phyloP scores from a whole-genome alignment of 257 asterid genomes.

The Penstemon davidsonii region DNA sequence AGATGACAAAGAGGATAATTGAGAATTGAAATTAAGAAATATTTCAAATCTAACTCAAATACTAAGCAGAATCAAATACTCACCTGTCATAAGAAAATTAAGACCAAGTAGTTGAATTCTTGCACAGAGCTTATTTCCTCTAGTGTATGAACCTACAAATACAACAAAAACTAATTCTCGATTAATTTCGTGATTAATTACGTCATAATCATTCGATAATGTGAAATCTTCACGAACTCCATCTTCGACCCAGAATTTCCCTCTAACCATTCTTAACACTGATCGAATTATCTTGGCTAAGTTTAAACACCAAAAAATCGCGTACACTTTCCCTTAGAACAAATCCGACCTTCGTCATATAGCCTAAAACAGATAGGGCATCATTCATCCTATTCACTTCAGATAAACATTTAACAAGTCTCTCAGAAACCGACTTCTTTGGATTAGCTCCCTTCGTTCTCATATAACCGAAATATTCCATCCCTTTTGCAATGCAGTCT shows the following conservation, averaged over 20 bases:
- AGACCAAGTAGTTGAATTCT: no score
- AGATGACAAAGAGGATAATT: no score
- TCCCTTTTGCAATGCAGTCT: slow-evolving; percentile 44
- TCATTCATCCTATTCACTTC: slow-evolving; percentile 43
- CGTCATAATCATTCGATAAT: no score
- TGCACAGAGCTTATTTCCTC: no score
- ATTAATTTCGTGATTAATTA: no score
- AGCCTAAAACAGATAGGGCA: slow-evolving; percentile 42
- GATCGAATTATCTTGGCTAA: slow-evolving; percentile 41
- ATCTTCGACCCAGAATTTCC: slow-evolving; percentile 26
- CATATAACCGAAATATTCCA: slow-evolving; percentile 51
- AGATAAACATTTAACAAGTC: slow-evolving; percentile 42
- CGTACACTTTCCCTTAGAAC: slow-evolving; percentile 32
- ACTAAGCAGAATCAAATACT: no score
- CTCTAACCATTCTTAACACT: slow-evolving; percentile 27
- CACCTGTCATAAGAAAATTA: no score
- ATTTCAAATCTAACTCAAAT: no score
- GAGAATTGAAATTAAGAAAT: no score
- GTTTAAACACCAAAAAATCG: slow-evolving; percentile 43
- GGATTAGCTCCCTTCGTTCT: slow-evolving; percentile 46
- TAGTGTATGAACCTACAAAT: no score
- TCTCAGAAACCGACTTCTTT: slow-evolving; percentile 47
- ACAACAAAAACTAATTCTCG: no score
- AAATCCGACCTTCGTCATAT: slow-evolving; percentile 58
- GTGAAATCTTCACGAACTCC: slow-evolving; percentile 9